These are phyloP conservation scores for Penicillium samsonianum DNA, from an alignment of 495 filamentous ascomycete genomes.

Conservation along the genomic window DNA sequence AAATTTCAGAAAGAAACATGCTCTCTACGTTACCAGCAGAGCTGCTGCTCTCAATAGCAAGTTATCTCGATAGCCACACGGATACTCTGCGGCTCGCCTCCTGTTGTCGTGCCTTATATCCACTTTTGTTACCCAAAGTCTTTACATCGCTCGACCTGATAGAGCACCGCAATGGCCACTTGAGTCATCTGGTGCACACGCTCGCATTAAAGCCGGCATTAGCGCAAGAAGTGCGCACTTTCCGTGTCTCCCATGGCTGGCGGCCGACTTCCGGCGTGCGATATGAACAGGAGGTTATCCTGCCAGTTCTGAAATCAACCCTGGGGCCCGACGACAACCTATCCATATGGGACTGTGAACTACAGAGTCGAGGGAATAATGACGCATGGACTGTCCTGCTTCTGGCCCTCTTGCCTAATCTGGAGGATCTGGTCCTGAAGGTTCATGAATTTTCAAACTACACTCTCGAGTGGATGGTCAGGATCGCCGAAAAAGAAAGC, in stretches of 20 bases:
- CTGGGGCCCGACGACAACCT: neutral
- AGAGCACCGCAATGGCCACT: neutral
- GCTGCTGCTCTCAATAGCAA: neutral
- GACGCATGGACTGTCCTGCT: neutral
- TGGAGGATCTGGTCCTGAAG: neutral
- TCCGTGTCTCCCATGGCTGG: neutral
- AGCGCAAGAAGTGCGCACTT: neutral
- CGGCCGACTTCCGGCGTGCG: neutral
- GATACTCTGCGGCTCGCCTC: slow-evolving; percentile 3
- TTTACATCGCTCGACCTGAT: slow-evolving; percentile 5
- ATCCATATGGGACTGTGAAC: neutral
- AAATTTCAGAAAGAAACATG: neutral
- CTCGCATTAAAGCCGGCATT: neutral
- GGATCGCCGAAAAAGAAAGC: neutral
- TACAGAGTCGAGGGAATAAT: neutral
- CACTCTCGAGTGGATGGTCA: neutral
- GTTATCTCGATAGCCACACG: neutral
- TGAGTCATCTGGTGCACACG: neutral
- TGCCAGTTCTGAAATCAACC: neutral
- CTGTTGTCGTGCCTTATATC: slow-evolving; percentile 3
- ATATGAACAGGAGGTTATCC: neutral
- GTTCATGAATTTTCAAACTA: neutral
- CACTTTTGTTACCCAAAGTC: slow-evolving; percentile 4
- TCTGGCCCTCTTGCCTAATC: neutral
- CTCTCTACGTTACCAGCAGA: neutral